Percentiles rank a stretch among this genome's conserved stretches.
phyloP scores from a whole-genome alignment of 2,329 filamentous ascomycete genomes.

The Eurotiales sp. region DNA sequence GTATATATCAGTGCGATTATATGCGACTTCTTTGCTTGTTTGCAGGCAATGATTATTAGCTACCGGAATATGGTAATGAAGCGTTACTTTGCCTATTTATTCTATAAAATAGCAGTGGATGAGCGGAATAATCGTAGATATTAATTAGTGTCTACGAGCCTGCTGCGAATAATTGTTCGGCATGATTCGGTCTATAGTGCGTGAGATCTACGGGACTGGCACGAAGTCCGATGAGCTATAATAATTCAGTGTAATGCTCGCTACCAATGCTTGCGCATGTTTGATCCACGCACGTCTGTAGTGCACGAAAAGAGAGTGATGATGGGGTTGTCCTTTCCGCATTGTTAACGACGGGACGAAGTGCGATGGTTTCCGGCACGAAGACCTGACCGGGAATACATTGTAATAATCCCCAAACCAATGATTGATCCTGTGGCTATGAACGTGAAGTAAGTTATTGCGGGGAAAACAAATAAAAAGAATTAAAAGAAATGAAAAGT shows the following conservation, averaged over 20 bases:
- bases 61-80: no score
- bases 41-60: no score
- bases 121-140: no score
- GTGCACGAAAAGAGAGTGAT: background rate
- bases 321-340: background rate
- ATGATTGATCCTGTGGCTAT: background rate
- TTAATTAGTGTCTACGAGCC: no score
- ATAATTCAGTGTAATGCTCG: background rate
- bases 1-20: background rate
- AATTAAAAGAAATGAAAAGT: no score
- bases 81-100: no score
- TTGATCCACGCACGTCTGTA: background rate
- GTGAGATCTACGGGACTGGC: background rate
- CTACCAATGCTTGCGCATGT: background rate
- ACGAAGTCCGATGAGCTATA: background rate
- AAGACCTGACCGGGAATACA: constrained; percentile 7
- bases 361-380: constrained; percentile 20
- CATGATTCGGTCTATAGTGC: no score
- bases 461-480: no score
- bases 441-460: no score
- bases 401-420: background rate
- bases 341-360: constrained; percentile 19
- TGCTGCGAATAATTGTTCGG: no score
- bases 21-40: no score
- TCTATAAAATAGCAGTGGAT: no score